Conservation (phyloP, 176 grass and related monocot genomes). For the Cenchrus purpureus region DNA sequence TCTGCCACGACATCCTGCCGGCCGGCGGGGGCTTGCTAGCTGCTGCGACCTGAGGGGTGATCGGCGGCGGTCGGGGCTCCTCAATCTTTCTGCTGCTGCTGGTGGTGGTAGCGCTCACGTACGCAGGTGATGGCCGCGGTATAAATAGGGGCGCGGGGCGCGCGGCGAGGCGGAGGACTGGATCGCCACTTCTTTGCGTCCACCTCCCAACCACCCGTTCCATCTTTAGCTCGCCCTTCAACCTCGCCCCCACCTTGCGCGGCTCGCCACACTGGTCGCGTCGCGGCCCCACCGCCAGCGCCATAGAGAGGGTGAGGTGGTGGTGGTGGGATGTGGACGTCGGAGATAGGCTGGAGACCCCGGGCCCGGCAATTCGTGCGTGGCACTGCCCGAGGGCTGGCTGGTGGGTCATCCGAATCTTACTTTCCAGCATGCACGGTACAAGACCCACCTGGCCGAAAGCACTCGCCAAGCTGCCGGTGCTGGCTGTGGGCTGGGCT, state of each 20-base stretch:
- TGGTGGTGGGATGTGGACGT: background rate
- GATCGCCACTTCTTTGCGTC: background rate
- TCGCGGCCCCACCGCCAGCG: background rate
- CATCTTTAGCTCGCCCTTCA: constrained; percentile 43
- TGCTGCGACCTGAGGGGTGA: background rate
- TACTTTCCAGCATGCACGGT: constrained; percentile 45
- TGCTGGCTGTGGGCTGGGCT: constrained; percentile 14
- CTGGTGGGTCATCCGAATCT: constrained; percentile 38
- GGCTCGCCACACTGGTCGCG: constrained; percentile 18
- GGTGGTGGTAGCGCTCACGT: background rate
- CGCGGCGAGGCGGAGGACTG: constrained; percentile 15
- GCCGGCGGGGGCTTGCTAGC: too few species aligned
- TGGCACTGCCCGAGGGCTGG: background rate
- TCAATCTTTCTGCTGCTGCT: background rate
- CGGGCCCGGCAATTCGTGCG: background rate
- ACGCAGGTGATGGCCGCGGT: background rate
- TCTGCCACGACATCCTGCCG: constrained; percentile 81
- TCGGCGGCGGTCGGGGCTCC: background rate
- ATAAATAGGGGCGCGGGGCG: constrained; percentile 34
- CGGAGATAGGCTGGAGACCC: constrained; percentile 10
- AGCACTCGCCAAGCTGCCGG: constrained; percentile 16
- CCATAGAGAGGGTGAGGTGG: background rate
- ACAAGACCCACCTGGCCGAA: constrained; percentile 29
- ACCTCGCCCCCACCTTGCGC: constrained; percentile 44
- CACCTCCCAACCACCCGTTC: constrained; percentile 36